Conservation (phyloP, 2,329 filamentous ascomycete species). For the Sphaceloma murrayae region DNA sequence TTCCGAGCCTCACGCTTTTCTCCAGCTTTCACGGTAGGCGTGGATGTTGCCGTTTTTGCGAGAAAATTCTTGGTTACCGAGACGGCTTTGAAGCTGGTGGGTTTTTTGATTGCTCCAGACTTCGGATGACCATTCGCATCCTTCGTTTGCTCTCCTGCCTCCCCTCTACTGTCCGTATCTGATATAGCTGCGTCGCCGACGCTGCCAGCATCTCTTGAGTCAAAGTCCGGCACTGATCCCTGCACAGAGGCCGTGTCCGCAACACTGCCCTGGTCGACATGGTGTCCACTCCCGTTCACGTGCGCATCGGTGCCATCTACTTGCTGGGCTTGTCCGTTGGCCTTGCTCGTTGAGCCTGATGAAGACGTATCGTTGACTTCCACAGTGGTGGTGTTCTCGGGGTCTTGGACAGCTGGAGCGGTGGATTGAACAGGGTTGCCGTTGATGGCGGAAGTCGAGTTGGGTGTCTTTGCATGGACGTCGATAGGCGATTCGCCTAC, state of each 20-base stretch:
- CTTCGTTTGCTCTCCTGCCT: constrained; percentile 42
- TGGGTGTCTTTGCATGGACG: constrained; percentile 49
- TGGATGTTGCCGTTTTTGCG: constrained; percentile 56
- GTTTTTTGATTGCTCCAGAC: constrained; percentile 59
- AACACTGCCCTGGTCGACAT: constrained; percentile 19
- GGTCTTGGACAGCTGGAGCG: constrained; percentile 28
- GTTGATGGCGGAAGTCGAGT: constrained; percentile 46
- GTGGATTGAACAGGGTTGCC: constrained; percentile 32
- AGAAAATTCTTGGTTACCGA: constrained; percentile 80
- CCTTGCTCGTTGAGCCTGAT: constrained; percentile 15
- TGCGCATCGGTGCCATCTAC: constrained; percentile 12
- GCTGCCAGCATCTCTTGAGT: constrained; percentile 48
- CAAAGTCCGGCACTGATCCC: constrained; percentile 31
- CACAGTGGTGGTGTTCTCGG: constrained; percentile 35
- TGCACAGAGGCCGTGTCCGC: constrained; percentile 19
- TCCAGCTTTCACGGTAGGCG: constrained; percentile 37
- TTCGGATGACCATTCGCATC: constrained; percentile 51
- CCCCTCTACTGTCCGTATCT: constrained; percentile 61
- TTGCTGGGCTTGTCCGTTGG: constrained; percentile 4
- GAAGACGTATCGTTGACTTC: constrained; percentile 25
- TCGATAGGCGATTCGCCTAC: constrained; percentile 54
- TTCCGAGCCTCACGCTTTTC: constrained; percentile 44
- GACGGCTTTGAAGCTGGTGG: constrained; percentile 70
- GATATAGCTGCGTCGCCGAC: constrained; percentile 62
- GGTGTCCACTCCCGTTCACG: constrained; percentile 14